These are phyloP conservation scores for Stephania japonica DNA, from an alignment of 164 flowering plant genomes.

Conservation along the genomic window DNA sequence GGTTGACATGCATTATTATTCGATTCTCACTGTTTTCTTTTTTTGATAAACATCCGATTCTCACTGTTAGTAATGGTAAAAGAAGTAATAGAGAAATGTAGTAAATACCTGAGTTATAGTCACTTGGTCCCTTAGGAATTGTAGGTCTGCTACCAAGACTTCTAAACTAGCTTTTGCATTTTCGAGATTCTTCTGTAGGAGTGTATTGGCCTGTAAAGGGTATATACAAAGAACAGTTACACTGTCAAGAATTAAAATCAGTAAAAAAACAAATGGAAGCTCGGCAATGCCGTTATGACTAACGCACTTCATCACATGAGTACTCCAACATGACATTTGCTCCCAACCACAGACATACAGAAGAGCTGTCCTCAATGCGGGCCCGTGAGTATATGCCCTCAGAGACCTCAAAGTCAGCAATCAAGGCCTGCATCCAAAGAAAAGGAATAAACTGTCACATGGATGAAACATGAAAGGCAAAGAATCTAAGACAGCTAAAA, in stretches of 20 bases:
- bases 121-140: conserved; percentile 82
- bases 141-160: conserved; percentile 69
- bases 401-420: conserved; percentile 89
- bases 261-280: not conserved
- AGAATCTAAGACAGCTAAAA: not conserved
- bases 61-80: not conserved
- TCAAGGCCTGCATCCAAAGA: conserved; percentile 45
- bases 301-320: conserved; percentile 27
- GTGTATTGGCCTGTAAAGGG: conserved; percentile 53
- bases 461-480: not conserved
- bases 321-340: conserved; percentile 98
- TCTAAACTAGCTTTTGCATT: conserved; percentile 94
- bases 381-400: conserved; percentile 97
- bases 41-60: no score
- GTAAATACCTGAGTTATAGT: conserved; percentile 69
- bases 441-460: not conserved
- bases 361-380: conserved; percentile 59
- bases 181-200: conserved; percentile 68
- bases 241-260: not conserved
- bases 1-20: not conserved
- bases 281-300: not conserved
- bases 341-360: conserved; percentile 89
- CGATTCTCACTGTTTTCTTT: not conserved
- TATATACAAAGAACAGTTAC: not conserved
- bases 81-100: not conserved